Base-by-base conservation (phyloP, 169 alveolate species). In the Hammondia hammondi region DNA sequence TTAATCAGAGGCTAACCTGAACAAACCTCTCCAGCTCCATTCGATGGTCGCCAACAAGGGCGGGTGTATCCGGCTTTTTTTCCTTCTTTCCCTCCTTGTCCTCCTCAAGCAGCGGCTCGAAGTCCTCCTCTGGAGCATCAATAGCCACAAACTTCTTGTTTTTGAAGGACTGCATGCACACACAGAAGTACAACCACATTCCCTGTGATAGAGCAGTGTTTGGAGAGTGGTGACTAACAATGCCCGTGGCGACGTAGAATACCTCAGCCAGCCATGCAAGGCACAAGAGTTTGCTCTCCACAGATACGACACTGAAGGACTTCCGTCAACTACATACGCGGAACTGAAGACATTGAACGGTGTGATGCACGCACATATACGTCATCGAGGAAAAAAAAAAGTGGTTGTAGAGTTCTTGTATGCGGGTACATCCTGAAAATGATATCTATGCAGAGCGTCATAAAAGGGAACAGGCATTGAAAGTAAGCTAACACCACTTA, bases 371-470 rank as follows among this genome's bases (percentile, higher is more conserved):
- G 61, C 61, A 52, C 61, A 52, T 52, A 52, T 52, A 52, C 61
- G 61, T 52, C 61, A 52, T 14, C 61, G 61, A 10, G 12, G 19
- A 10, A 52, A 14, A 37, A 4, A 39, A 12, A 37, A 43, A 96
- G 97, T 21, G 95, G 95, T 46, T 97, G 94, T 32, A 96, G 96
- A 88, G 96, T 95, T 52, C 96, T 96, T 77, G 95, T 88, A 14
- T n/a, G 24, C 39, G 67, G 39, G 56, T 85, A 29, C 32, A 10
- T 73, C 56, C 61, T 10, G 24, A 10, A 52, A 52, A 52, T 4
- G 7, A 88, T 85, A 9, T 29, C 24, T 85, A 85, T 46, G 67
- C 71, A 85, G 72, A 32, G 39, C 24, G 35, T 85, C 32, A 29
- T 5, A 39, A 12, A 61, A 56, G 37, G 9, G 70, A 29, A 43